Evolutionary conservation across 495 filamentous ascomycete species (phyloP), one percentile per base, ranked within the genome.

Genomic region (Viridothelium virens): DNA sequence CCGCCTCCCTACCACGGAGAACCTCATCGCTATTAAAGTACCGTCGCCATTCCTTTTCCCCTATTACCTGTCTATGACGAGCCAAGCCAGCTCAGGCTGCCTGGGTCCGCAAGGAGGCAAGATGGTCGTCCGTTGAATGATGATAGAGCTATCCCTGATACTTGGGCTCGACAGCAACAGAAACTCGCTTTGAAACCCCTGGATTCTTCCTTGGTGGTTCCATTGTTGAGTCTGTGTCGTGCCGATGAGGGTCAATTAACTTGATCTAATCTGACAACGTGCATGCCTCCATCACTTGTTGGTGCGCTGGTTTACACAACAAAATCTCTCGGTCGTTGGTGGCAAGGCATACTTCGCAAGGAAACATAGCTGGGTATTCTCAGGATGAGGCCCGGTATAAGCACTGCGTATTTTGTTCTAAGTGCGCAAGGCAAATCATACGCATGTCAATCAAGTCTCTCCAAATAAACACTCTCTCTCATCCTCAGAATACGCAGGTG

Each of bases 191-290:
- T 39, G 61, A 38, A 48, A 62, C 64, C 44, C 69, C 66, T 16
- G 66, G 64, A 12, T 36, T 63, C 18, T 63, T 64, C 18, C 63
- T 47, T 12, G 38, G 61, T 12, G 65, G 47, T 18, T 61, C 69
- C 18, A 65, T 31, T 61, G 63, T 34, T 68, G 68, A 10, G 41
- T 41, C 38, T 53, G 66, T 34, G 61, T 63, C 66, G 68, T 70
- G 25, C 16, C 50, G 48, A 56, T 72, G 71, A 70, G 65, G 68
- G 71, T 65, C 46, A 56, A 68, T 71, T 70, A 64, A 73, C 73
- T 75, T 75, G 73, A 75, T 75, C 73, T 75, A 75, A 75, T 75
- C 73, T 75, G 73, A 75, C 71, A 71, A 70, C 70, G 56, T 65
- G 25, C 25, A 25, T 25, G 25, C 25, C 25, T 25, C 25, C 25